Evolutionary conservation across 2,329 filamentous ascomycete species (phyloP).

Genomic region (Alternaria atra): DNA sequence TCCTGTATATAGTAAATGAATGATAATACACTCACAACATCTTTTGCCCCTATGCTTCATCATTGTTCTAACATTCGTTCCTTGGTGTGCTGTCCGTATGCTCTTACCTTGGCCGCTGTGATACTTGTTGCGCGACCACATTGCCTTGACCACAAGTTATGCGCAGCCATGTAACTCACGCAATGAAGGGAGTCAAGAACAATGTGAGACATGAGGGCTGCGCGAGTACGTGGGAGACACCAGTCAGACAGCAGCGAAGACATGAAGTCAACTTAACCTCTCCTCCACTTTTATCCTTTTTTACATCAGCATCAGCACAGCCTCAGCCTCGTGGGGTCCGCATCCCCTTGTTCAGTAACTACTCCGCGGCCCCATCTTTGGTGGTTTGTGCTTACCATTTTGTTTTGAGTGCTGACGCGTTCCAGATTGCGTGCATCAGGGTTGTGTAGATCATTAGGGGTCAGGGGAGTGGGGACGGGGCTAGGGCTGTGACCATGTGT

Average conservation of each 20-base stretch:
- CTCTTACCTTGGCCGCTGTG: not conserved
- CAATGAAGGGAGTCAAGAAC: not conserved
- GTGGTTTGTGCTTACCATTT: not conserved
- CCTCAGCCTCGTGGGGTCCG: not conserved
- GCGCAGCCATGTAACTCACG: not conserved
- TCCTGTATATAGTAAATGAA: constrained; percentile 37
- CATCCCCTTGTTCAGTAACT: not conserved
- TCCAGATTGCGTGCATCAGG: not conserved
- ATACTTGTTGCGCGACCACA: not conserved
- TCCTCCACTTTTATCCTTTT: not conserved
- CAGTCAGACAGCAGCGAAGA: not conserved
- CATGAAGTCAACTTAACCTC: constrained; percentile 1
- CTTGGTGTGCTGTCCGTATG: not conserved
- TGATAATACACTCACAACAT: constrained; percentile 29
- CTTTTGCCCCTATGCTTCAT: not conserved
- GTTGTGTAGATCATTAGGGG: not conserved
- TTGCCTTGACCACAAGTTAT: not conserved
- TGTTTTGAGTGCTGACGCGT: not conserved
- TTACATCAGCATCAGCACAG: not conserved
- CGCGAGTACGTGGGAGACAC: not conserved
- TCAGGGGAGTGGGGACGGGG: not conserved
- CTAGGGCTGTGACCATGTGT: not conserved
- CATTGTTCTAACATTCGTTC: not conserved
- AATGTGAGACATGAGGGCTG: not conserved
- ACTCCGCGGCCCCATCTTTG: not conserved